Evolutionary conservation across 2,329 filamentous ascomycete species (phyloP), one percentile per base, ranked within the genome.

Genomic region (Botrytis medusae): DNA sequence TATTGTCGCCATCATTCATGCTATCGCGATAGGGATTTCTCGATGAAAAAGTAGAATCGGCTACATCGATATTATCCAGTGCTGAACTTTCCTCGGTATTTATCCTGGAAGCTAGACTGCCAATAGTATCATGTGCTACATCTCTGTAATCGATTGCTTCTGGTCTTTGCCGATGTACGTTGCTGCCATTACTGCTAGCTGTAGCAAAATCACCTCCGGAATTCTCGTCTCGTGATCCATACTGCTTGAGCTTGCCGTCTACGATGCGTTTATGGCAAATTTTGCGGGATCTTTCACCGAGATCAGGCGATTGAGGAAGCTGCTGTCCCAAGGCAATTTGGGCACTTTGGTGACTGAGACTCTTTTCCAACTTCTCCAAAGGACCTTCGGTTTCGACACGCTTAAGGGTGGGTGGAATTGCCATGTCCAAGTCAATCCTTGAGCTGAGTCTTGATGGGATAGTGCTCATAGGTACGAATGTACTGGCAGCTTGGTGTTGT

Each of bases 361-460:
- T 64, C 16, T 51, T 62, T 25, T 71, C 42, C 20, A 71, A 42
- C 22, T 29, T 40, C 4, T 54, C 59, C 10, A 65, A n/a, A 16
- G 69, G 69, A 6, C 69, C 65, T 42, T 69, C 65, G 2, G 34
- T 69, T 20, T 69, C 65, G 10, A 69, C 65, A 14, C 65, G 65
- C 18, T 44, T 69, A 6, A 69, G 44, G 16, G 4, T 34, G 1
- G 63, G 44, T 65, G 42, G 44, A 9, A 37, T 48, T 18, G 63
- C 63, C 63, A 34, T 65, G 44, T 65, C 63, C 10, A 65, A n/a
- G 29, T 65, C 63, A 9, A 65, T 65, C 16, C 14, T 48, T 22
- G 63, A 48, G 14, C 63, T 44, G 8, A 34, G 22, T 25, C 22
- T 29, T 9, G 63, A 65, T 44, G 22, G 12, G 12, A 14, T 65